A percentile compares a stretch with the other conserved stretches of the same genome.
Evolutionary conservation across 345 rosid genomes (phyloP).

Genomic region (Schrenkiella parvula): DNA sequence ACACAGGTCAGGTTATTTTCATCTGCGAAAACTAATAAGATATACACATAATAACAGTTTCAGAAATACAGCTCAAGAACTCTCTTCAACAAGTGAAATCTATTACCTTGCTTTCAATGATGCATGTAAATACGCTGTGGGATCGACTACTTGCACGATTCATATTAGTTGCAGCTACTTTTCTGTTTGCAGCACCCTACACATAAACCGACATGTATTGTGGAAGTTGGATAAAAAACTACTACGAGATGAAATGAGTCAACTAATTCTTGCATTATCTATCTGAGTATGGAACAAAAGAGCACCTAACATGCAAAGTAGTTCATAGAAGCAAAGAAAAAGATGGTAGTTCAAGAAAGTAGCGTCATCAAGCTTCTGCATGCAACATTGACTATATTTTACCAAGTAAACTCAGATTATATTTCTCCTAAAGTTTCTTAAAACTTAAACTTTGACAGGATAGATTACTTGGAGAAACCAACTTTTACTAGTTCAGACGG

Average conservation of each 20-base stretch:
- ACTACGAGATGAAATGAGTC: background rate
- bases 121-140: conserved; percentile 96
- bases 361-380: conserved; percentile 4
- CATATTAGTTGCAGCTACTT: conserved; percentile 98
- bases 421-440: background rate
- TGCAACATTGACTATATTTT: background rate
- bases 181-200: conserved; percentile 96
- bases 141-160: conserved; percentile 98
- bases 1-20: background rate
- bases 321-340: background rate
- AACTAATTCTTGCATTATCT: background rate
- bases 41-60: background rate
- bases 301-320: background rate
- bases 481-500: background rate
- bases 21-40: background rate
- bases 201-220: background rate
- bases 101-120: conserved; percentile 86
- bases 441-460: background rate
- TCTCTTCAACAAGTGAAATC: background rate
- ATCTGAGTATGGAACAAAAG: background rate
- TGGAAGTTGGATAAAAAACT: conserved; percentile 1
- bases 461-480: background rate
- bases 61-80: background rate
- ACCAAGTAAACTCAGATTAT: background rate
- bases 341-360: background rate